Base-by-base conservation (phyloP, 2,329 filamentous ascomycete species). In the Ophiostoma ips region DNA sequence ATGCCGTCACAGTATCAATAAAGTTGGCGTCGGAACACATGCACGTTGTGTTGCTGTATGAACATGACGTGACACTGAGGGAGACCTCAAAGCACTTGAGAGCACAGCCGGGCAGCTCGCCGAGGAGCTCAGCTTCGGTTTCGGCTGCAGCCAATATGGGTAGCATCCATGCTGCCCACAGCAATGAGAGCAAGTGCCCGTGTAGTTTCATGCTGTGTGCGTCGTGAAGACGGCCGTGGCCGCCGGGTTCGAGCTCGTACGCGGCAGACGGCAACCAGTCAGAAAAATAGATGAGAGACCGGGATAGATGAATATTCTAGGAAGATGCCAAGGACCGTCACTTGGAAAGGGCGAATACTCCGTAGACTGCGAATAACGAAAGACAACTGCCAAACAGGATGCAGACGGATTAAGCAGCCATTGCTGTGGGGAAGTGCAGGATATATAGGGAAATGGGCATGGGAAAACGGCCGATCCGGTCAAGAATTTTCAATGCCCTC, bases 31-130 rank as follows among this genome's bases (percentile, higher is more conserved):
- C 49, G 35, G 18, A 19, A 28, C 51, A 53, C 40, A 49, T 46
- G 46, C 51, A 53, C 8, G 48, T 53, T 6, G 49, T 46, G 37
- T 53, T 53, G 12, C 40, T 36, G 12, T 21, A n/a, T 1, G 48
- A 21, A 33, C 51, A 53, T 12, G 45, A 11, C 5, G 49, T 41
- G 4, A 31, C 33, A 31, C 35, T 35, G 11, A 49, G 30, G 3
- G 40, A 24, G 3, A 37, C 19, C 1, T 49, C 13, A 11, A 53
- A 46, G 30, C 51, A 53, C 1, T 30, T 43, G 21, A 50, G 41
- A 12, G 51, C 41, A 21, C 51, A 53, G 5, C 34, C 24, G 1
- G 51, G 51, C 35, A 53, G 38, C 12, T 48, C 30, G 9, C 18
- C 18, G 11, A 53, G 41, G 15, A 53, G 44, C 21, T 46, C 38